Conservation (phyloP, 768 basidiomycete genomes). For the Brasilioporus rufonigricans region DNA sequence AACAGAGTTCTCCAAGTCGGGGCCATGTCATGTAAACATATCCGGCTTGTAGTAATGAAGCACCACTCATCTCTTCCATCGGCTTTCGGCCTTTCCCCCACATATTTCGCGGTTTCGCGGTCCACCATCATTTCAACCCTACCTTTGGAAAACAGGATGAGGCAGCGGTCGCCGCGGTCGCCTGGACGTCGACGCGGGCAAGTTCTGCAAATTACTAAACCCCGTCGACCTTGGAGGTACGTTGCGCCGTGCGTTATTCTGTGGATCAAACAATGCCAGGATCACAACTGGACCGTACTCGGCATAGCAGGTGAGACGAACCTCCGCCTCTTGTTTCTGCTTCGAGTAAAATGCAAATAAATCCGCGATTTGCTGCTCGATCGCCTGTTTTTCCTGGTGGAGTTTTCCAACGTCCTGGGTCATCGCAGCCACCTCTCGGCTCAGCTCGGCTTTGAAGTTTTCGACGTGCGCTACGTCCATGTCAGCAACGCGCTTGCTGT, state of each 20-base stretch:
- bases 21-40: slow-evolving; percentile 2
- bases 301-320: slow-evolving; percentile 6
- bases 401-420: slow-evolving; percentile 70
- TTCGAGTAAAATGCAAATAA: slow-evolving; percentile 71
- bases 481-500: slow-evolving; percentile 1
- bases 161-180: slow-evolving; percentile 30
- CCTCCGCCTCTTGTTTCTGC: slow-evolving; percentile 47
- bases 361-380: slow-evolving; percentile 72
- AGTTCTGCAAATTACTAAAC: slow-evolving; percentile 26
- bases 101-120: neutral
- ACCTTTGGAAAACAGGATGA: slow-evolving; percentile 28
- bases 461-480: slow-evolving; percentile 68
- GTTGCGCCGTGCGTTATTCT: slow-evolving; percentile 27
- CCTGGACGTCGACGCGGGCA: slow-evolving; percentile 21
- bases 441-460: slow-evolving; percentile 80
- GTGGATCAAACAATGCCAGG: neutral
- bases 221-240: slow-evolving; percentile 20
- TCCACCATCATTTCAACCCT: slow-evolving; percentile 6
- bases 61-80: neutral
- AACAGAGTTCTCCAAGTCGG: neutral
- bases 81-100: neutral
- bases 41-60: slow-evolving; percentile 11
- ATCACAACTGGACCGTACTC: neutral
- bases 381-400: slow-evolving; percentile 59
- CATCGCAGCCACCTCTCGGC: slow-evolving; percentile 70